A percentile compares a stretch with the other conserved stretches of the same genome.
These are phyloP conservation scores for Sutorius australiensis DNA, from an alignment of 768 basidiomycete species.

Conservation along the genomic window DNA sequence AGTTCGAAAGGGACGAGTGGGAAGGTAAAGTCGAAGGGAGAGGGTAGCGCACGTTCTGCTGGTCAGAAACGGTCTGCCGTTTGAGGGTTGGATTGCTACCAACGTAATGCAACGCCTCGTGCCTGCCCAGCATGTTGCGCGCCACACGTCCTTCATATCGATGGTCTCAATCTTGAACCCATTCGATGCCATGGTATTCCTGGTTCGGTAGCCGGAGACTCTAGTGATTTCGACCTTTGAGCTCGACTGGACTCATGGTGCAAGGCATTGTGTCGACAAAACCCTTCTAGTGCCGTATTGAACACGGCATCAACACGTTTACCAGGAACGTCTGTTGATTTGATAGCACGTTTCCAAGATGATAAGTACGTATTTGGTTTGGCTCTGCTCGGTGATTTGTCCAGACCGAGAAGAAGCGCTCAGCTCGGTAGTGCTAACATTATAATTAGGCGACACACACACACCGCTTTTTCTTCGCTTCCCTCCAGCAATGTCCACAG, in stretches of 20 bases:
- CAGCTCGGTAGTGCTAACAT: neutral
- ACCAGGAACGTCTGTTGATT: neutral
- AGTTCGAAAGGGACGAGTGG: slow-evolving; percentile 12
- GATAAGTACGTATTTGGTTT: neutral
- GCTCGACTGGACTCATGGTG: neutral
- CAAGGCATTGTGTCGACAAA: no score
- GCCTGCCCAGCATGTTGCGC: neutral
- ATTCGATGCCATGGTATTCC: no score
- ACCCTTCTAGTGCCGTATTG: neutral
- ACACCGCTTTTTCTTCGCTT: neutral
- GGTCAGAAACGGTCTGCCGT: slow-evolving; percentile 20
- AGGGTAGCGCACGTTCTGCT: slow-evolving; percentile 12
- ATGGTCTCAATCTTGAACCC: no score
- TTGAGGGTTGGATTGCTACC: neutral
- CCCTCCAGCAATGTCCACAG: slow-evolving; percentile 12
- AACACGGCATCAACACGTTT: slow-evolving; percentile 1
- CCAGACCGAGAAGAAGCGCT: neutral
- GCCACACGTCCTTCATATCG: neutral
- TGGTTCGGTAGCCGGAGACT: no score
- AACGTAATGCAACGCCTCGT: neutral
- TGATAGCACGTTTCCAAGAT: neutral
- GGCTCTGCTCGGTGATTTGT: neutral
- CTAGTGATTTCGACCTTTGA: no score
- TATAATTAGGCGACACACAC: slow-evolving; percentile 2
- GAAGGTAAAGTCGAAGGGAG: slow-evolving; percentile 20